These are phyloP conservation scores for Botrytis porri DNA, from an alignment of 2,329 filamentous ascomycete genomes.

Conservation along the genomic window DNA sequence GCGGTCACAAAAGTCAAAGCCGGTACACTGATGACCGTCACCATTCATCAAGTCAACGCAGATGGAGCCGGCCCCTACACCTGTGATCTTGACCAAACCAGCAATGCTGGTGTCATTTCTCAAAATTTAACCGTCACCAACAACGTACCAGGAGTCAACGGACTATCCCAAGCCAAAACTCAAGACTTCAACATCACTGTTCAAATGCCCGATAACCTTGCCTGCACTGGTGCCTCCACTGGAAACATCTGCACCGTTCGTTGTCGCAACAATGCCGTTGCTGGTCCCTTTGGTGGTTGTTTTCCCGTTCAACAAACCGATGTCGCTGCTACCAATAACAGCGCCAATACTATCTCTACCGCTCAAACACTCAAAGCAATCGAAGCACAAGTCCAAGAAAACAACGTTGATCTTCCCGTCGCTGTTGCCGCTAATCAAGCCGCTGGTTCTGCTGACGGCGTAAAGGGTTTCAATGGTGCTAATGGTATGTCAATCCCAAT, in stretches of 20 bases:
- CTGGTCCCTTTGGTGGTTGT: conserved; percentile 57
- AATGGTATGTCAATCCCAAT: conserved; percentile 26
- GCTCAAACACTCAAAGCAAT: conserved; percentile 46
- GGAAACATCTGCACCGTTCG: conserved; percentile 58
- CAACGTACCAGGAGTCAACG: conserved; percentile 56
- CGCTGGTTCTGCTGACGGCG: conserved; percentile 39
- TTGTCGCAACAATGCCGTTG: conserved; percentile 56
- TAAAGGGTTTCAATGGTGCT: conserved; percentile 38
- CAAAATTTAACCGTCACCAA: conserved; percentile 53
- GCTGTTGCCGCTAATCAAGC: conserved; percentile 47
- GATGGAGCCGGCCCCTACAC: conserved; percentile 54
- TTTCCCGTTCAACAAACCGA: conserved; percentile 57
- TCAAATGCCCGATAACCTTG: conserved; percentile 48
- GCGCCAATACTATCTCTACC: conserved; percentile 47
- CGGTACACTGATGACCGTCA: conserved; percentile 47
- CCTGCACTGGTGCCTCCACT: conserved; percentile 48
- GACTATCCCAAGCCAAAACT: conserved; percentile 42
- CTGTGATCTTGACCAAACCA: conserved; percentile 52
- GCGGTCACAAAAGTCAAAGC: conserved; percentile 50
- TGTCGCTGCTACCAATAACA: conserved; percentile 43
- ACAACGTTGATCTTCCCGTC: conserved; percentile 49
- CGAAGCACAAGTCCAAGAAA: conserved; percentile 48
- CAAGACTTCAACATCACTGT: conserved; percentile 57
- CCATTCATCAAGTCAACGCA: conserved; percentile 53
- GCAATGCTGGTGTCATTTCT: conserved; percentile 43